Evolutionary conservation across 495 filamentous ascomycete species (phyloP), one percentile per base, ranked within the genome.

Genomic region (Penicillium pancosmium): DNA sequence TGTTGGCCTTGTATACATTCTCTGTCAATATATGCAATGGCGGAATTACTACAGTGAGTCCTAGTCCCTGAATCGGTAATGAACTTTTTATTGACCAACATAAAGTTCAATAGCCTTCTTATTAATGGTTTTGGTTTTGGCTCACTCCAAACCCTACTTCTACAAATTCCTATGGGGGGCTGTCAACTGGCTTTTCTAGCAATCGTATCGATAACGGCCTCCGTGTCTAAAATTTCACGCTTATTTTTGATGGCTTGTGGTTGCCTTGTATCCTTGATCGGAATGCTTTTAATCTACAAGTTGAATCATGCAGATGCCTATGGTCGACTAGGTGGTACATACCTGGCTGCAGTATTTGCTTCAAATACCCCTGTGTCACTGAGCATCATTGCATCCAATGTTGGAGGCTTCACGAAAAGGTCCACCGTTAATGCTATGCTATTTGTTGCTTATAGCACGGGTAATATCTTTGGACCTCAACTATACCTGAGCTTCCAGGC

Each of bases 241-340:
- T n/a, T 53, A 40, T 50, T 33, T 44, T 68, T 69, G 64, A 62
- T 40, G 35, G 35, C 35, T 13, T 38, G 35, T 38, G 35, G 7
- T 13, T 38, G 35, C 35, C 1, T 9, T 61, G 16, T 0, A 41
- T 66, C 5, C 3, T 56, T 63, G 0, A 47, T 55, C n/a, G 60
- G 60, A 12, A 34, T 47, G 9, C 50, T 59, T 38, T 11, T 63
- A 31, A 59, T 63, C 27, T 56, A 59, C 47, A 52, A 40, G 1
- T 52, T 63, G 12, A 13, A 76, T 80, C 21, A 48, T 82, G 1
- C 61, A 71, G 68, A 64, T 66, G 61, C 8, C 76, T 75, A 6
- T 33, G 56, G 11, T 15, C 67, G 79, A 25, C 71, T 85, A 38
- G 74, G 67, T 2, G 81, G 80, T 0, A 78, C 81, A 60, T 83